Base-by-base conservation (phyloP, 2,329 filamentous ascomycete genomes). In the Colletotrichum limetticola region DNA sequence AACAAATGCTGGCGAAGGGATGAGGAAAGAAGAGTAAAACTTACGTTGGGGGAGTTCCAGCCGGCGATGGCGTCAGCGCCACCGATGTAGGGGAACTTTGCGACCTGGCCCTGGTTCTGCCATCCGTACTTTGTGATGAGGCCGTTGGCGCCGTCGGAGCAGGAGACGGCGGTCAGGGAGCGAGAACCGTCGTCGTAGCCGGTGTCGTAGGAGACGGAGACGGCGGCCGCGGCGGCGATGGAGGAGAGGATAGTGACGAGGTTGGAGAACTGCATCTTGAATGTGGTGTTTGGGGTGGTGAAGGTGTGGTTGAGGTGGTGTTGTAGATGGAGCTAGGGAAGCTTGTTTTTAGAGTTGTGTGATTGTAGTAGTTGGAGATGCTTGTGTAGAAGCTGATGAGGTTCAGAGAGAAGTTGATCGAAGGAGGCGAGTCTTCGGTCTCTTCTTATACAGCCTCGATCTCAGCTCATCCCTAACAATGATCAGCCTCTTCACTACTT, bases 141-240 rank as follows among this genome's bases (percentile, higher is more conserved):
- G 71, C 92, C 92, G 82, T 94, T 92, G 74, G 74, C 59, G 67
- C 92, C 92, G 78, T 94, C 90, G 37, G 90, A 92, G 88, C 92
- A 95, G 74, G 91, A 80, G 57, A 95, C 87, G 5, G 78, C 80
- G 42, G 82, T 85, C 67, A 95, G 80, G 57, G 88, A 85, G 71
- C 90, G 88, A 72, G 76, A 76, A 58, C 80, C 80, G 75, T 92
- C 84, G 79, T 95, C 93, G 84, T 94, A 97, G 79, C 88, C 90
- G 24, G 84, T 83, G 83, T 95, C 93, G 82, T 92, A 96, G 75
- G 91, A 92, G 78, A 95, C 92, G 81, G 78, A 7, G 37, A 19
- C 78, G 76, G 84, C 84, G 24, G 82, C 78, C 69, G 79, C 79
- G 70, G 83, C 79, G 64, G 82, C 78, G 74, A 82, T 79, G 72